phyloP scores from a whole-genome alignment of 345 rosid species.

The Arabidopsis arenosa region DNA sequence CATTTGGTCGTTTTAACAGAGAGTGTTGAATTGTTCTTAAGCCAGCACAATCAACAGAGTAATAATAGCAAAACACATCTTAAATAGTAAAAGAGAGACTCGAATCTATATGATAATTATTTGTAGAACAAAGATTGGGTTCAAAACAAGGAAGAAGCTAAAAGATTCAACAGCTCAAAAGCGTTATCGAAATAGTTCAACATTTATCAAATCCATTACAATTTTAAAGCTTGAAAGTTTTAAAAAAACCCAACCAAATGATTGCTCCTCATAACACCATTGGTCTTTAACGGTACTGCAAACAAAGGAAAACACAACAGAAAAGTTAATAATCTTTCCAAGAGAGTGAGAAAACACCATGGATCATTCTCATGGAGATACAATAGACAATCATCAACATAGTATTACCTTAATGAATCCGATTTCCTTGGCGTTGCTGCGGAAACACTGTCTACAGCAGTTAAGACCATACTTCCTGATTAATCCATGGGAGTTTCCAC shows the following conservation, averaged over 20 bases:
- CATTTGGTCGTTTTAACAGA: background rate
- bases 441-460: constrained; percentile 48
- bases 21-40: background rate
- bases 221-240: background rate
- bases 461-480: constrained; percentile 51
- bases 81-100: background rate
- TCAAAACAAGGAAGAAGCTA: background rate
- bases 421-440: constrained; percentile 50
- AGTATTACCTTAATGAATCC: constrained; percentile 63
- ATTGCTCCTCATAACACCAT: background rate
- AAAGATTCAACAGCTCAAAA: background rate
- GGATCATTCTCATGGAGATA: background rate
- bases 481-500: constrained; percentile 52
- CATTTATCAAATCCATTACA: constrained; percentile 25
- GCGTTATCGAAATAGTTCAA: background rate
- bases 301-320: background rate
- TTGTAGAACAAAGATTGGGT: background rate
- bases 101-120: background rate
- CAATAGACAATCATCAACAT: background rate
- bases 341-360: background rate
- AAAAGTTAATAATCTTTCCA: background rate
- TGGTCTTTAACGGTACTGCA: constrained; percentile 39
- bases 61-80: background rate
- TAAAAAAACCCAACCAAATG: background rate
- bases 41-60: background rate